Percentiles rank a stretch among this genome's conserved stretches.
Evolutionary conservation across 208 protist species (phyloP).

Genomic region (Blechomonas ayalai): DNA sequence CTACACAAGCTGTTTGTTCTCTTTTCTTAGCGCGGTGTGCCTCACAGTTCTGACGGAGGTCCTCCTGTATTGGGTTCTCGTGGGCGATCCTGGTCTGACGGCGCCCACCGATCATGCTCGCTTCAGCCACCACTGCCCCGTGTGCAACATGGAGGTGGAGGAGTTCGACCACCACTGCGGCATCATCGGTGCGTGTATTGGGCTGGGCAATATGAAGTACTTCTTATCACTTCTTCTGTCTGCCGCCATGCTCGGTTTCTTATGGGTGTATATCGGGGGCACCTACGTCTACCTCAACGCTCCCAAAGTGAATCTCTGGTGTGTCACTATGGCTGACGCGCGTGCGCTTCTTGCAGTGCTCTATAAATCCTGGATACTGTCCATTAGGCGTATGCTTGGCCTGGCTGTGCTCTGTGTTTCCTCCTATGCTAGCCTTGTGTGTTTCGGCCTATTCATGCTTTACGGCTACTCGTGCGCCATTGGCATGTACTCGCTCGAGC

Average conservation of each 20-base stretch:
- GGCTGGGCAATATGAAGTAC: constrained; percentile 58
- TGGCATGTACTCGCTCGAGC: constrained; percentile 16
- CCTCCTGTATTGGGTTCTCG: constrained; percentile 11
- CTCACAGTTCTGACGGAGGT: not conserved
- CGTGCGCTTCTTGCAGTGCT: not conserved
- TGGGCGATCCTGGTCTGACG: constrained; percentile 45
- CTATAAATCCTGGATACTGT: not conserved
- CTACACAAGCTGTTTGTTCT: too few species aligned
- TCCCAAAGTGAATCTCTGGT: too few species aligned
- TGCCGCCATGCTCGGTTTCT: constrained; percentile 4
- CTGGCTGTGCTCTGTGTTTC: constrained; percentile 4
- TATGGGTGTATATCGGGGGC: not conserved
- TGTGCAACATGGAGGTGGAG: constrained; percentile 38
- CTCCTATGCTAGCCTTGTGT: constrained; percentile 6
- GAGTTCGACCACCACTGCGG: constrained; percentile 84
- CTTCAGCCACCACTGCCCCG: constrained; percentile 26
- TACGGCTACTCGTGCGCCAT: too few species aligned
- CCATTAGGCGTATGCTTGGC: not conserved
- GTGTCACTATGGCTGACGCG: not conserved
- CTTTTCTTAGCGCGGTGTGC: not conserved
- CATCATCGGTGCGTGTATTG: constrained; percentile 64
- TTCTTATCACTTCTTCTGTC: constrained; percentile 53
- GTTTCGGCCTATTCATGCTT: constrained; percentile 1
- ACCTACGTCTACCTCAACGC: too few species aligned
- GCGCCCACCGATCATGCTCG: constrained; percentile 3